A percentile compares a stretch with the other conserved stretches of the same genome.
Conservation (phyloP, 257 asterid genomes). For the Przewalskia tangutica region DNA sequence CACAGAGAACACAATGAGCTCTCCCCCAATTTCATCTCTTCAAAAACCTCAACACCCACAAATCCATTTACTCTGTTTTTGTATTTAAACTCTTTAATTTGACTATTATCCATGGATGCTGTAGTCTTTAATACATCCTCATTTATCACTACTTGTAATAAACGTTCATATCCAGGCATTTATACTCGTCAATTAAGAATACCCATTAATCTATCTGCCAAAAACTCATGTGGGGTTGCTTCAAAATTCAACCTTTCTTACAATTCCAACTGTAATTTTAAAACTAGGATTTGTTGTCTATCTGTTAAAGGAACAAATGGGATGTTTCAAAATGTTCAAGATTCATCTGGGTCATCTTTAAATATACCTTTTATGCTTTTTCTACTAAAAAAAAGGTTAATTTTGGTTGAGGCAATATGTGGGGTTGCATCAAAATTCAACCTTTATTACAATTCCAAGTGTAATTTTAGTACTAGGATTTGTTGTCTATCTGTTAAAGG, state of each 20-base stretch:
- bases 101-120: slow-evolving; percentile 37
- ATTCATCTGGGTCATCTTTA: no score
- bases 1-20: slow-evolving; percentile 24
- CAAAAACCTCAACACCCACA: slow-evolving; percentile 10
- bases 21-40: slow-evolving; percentile 35
- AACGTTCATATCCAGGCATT: neutral
- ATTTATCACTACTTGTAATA: neutral
- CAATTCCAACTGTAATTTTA: neutral
- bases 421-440: slow-evolving; percentile 4
- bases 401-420: no score
- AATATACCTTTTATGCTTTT: no score
- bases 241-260: neutral
- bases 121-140: slow-evolving; percentile 25
- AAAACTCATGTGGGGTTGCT: slow-evolving; percentile 6
- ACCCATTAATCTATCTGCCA: neutral
- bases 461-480: neutral
- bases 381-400: no score
- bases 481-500: neutral
- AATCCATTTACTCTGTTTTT: neutral
- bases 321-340: neutral
- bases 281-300: no score
- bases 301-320: no score
- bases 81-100: neutral
- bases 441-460: neutral
- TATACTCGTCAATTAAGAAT: neutral